These are phyloP conservation scores for Liriodendron chinense DNA, from an alignment of 164 flowering plant species.

Conservation along the genomic window DNA sequence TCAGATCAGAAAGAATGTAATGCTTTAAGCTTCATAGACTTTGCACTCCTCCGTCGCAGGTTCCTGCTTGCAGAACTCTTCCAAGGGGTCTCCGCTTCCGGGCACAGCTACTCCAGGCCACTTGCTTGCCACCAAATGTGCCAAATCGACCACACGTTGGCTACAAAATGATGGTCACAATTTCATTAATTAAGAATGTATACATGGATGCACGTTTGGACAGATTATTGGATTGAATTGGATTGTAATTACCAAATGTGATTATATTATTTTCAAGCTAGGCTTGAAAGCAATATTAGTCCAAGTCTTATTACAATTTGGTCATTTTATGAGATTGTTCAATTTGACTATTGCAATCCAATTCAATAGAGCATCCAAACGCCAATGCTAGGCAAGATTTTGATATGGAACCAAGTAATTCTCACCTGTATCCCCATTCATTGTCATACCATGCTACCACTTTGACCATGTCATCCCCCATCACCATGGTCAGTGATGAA, in stretches of 20 bases:
- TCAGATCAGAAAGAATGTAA: slow-evolving; percentile 5
- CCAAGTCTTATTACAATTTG: no score
- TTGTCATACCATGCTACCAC: slow-evolving; percentile 98
- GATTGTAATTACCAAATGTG: no score
- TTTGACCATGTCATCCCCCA: slow-evolving; percentile 98
- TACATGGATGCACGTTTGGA: no score
- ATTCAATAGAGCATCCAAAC: background rate
- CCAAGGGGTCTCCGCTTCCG: slow-evolving; percentile 89
- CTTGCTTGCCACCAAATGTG: slow-evolving; percentile 82
- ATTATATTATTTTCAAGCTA: no score
- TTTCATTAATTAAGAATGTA: background rate
- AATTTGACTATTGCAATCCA: background rate
- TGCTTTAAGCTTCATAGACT: slow-evolving; percentile 62
- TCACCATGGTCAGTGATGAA: slow-evolving; percentile 90
- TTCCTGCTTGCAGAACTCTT: slow-evolving; percentile 82
- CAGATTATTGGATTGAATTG: no score
- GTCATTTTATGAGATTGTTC: no score
- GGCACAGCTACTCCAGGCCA: slow-evolving; percentile 67
- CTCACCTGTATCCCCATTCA: slow-evolving; percentile 98
- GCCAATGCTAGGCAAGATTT: no score
- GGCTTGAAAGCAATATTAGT: no score
- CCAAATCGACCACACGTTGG: slow-evolving; percentile 97
- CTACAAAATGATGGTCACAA: slow-evolving; percentile 34
- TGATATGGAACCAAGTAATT: background rate
- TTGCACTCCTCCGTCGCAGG: slow-evolving; percentile 93